Evolutionary conservation across 2,329 filamentous ascomycete species (phyloP).

Genomic region (Microsporum audouinii): DNA sequence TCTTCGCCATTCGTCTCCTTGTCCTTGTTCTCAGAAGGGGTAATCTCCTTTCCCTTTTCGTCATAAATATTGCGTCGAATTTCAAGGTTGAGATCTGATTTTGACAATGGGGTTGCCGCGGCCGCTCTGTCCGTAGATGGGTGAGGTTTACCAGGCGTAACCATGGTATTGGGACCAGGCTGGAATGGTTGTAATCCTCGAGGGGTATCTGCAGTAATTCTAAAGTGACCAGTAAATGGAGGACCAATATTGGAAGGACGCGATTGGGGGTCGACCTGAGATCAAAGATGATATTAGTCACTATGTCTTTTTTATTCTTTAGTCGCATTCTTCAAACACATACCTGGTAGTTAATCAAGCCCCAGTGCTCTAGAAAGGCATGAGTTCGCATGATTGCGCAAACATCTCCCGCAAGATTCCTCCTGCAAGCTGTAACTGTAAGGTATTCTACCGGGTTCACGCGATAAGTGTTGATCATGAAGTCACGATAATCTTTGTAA

Average conservation of each 20-base stretch:
- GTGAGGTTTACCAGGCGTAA: slow-evolving; percentile 50
- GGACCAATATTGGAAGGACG: slow-evolving; percentile 90
- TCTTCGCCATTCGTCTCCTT: slow-evolving; percentile 60
- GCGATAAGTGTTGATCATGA: slow-evolving; percentile 99
- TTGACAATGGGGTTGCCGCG: slow-evolving; percentile 52
- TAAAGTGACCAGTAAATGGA: slow-evolving; percentile 95
- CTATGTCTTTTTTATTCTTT: background rate
- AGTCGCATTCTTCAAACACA: slow-evolving; percentile 9
- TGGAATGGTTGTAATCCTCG: slow-evolving; percentile 92
- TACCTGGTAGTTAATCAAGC: slow-evolving; percentile 97
- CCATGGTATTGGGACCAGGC: slow-evolving; percentile 64
- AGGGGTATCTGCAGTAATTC: slow-evolving; percentile 88
- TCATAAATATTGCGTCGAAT: slow-evolving; percentile 94
- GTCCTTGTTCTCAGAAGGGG: slow-evolving; percentile 53
- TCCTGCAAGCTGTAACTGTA: slow-evolving; percentile 87
- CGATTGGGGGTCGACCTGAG: slow-evolving; percentile 86
- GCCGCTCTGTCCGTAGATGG: slow-evolving; percentile 61
- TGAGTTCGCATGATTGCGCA: slow-evolving; percentile 99
- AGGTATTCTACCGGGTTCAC: slow-evolving; percentile 92
- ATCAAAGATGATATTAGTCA: slow-evolving; percentile 20
- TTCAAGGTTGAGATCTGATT: slow-evolving; percentile 80
- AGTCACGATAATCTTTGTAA: slow-evolving; percentile 98
- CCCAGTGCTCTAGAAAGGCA: slow-evolving; percentile 96
- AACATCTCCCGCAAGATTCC: slow-evolving; percentile 92
- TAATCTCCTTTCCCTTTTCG: slow-evolving; percentile 73